A percentile compares a stretch with the other conserved stretches of the same genome.
These are phyloP conservation scores for Nigrospora osmanthi DNA, from an alignment of 2,329 filamentous ascomycete genomes.

Conservation along the genomic window DNA sequence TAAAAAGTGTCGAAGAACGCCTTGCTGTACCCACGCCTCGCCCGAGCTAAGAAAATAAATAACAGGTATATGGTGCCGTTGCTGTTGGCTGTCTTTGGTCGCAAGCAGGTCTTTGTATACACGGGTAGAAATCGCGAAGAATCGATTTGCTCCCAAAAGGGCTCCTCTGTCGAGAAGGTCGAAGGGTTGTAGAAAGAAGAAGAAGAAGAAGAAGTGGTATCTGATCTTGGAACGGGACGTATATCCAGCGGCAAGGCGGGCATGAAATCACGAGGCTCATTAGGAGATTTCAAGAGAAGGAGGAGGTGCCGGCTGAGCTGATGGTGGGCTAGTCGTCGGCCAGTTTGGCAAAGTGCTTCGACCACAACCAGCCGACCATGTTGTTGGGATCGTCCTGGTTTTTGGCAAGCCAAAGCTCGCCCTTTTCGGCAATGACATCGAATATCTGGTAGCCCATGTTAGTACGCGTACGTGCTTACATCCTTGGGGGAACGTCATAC, in stretches of 20 bases:
- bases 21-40: constrained; percentile 15
- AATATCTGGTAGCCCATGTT: constrained; percentile 54
- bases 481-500: constrained; percentile 30
- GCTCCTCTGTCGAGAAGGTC: too few relatives aligned
- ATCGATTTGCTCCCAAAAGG: neutral
- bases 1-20: constrained; percentile 14
- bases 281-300: constrained; percentile 13
- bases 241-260: constrained; percentile 1
- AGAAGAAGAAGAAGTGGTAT: too few relatives aligned
- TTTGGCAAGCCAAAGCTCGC: constrained; percentile 93
- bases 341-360: constrained; percentile 83
- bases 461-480: too few relatives aligned
- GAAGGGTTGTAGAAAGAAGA: too few relatives aligned
- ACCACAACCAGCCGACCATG: constrained; percentile 96
- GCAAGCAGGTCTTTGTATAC: too few relatives aligned
- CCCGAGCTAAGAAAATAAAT: constrained; percentile 2
- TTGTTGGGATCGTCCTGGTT: constrained; percentile 85
- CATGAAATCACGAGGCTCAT: neutral
- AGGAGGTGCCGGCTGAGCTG: constrained; percentile 11
- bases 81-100: constrained; percentile 5
- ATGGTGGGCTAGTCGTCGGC: constrained; percentile 33
- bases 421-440: constrained; percentile 91
- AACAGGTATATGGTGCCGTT: constrained; percentile 2
- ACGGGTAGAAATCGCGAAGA: constrained; percentile 1
- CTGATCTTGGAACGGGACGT: neutral